Evolutionary conservation across 495 filamentous ascomycete genomes (phyloP).

Genomic region (Acidomyces sp.): DNA sequence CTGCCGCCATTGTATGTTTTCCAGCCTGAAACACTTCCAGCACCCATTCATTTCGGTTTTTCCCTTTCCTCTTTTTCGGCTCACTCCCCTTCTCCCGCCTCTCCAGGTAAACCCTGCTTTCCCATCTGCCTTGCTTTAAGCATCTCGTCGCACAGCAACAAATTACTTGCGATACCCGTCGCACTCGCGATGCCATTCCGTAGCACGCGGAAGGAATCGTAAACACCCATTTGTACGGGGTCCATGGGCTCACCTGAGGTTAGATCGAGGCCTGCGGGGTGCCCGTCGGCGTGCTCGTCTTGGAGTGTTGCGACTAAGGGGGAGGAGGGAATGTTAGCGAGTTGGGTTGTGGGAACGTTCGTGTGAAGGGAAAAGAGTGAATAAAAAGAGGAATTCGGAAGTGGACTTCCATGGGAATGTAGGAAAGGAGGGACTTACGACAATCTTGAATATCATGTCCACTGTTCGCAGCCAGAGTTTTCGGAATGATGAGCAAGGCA

Average conservation of each 20-base stretch:
- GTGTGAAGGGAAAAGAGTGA: too few relatives aligned
- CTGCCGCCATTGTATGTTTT: too few relatives aligned
- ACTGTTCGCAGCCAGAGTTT: constrained; percentile 90
- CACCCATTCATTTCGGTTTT: not conserved
- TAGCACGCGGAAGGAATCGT: constrained; percentile 89
- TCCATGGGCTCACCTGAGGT: constrained; percentile 87
- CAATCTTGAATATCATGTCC: constrained; percentile 94
- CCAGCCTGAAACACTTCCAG: too few relatives aligned
- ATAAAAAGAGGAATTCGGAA: too few relatives aligned
- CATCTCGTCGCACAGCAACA: constrained; percentile 92
- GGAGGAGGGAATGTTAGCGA: constrained; percentile 6
- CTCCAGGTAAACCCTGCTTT: constrained; percentile 12
- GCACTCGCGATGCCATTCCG: constrained; percentile 88
- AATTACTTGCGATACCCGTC: constrained; percentile 86
- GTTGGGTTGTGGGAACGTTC: too few relatives aligned
- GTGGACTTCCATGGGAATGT: constrained; percentile 1
- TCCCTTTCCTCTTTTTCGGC: not conserved
- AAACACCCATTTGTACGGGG: constrained; percentile 82
- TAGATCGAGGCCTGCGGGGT: constrained; percentile 75
- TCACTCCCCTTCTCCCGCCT: constrained; percentile 8
- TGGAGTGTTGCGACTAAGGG: constrained; percentile 67
- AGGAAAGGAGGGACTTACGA: constrained; percentile 38
- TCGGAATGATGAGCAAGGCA: constrained; percentile 84
- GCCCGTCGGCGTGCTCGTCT: constrained; percentile 73
- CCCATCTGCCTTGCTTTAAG: constrained; percentile 95